These are phyloP conservation scores for Candida stauntonica DNA, from an alignment of 805 yeast species.

Conservation along the genomic window DNA sequence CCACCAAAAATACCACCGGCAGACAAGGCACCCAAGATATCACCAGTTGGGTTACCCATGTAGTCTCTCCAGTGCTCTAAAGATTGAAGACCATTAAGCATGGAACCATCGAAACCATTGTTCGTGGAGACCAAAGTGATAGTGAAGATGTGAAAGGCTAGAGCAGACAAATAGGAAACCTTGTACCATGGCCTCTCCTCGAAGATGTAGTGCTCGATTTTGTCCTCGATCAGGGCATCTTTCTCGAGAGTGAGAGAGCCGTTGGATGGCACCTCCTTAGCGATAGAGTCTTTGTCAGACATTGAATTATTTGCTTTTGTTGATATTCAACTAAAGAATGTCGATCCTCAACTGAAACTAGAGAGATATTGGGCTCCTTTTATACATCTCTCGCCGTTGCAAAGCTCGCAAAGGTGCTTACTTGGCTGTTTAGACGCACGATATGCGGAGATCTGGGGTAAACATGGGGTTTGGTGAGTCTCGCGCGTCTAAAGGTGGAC, in stretches of 20 bases:
- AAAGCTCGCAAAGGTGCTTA: too few species aligned
- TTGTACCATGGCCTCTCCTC: slow-evolving; percentile 29
- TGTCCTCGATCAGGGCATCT: background rate
- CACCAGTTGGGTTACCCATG: slow-evolving; percentile 37
- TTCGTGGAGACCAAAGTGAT: slow-evolving; percentile 44
- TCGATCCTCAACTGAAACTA: background rate
- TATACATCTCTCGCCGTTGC: too few species aligned
- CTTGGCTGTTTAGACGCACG: too few species aligned
- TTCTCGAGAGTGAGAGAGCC: background rate
- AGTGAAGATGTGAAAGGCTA: slow-evolving; percentile 35
- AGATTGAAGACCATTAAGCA: slow-evolving; percentile 47
- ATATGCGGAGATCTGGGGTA: too few species aligned
- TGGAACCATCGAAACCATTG: slow-evolving; percentile 43
- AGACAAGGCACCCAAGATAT: slow-evolving; percentile 35
- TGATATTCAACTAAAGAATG: background rate
- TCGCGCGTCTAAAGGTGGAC: too few species aligned
- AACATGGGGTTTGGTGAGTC: too few species aligned
- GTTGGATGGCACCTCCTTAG: background rate
- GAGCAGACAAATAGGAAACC: slow-evolving; percentile 33
- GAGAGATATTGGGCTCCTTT: background rate
- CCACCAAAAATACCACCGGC: slow-evolving; percentile 40
- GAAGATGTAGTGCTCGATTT: slow-evolving; percentile 6
- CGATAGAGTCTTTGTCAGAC: slow-evolving; percentile 3
- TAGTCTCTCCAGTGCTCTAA: slow-evolving; percentile 34
- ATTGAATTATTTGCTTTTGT: background rate